A percentile compares a stretch with the other conserved stretches of the same genome.
These are phyloP conservation scores for Sclerotinia spermophila DNA, from an alignment of 2,329 filamentous ascomycete species.

Conservation along the genomic window DNA sequence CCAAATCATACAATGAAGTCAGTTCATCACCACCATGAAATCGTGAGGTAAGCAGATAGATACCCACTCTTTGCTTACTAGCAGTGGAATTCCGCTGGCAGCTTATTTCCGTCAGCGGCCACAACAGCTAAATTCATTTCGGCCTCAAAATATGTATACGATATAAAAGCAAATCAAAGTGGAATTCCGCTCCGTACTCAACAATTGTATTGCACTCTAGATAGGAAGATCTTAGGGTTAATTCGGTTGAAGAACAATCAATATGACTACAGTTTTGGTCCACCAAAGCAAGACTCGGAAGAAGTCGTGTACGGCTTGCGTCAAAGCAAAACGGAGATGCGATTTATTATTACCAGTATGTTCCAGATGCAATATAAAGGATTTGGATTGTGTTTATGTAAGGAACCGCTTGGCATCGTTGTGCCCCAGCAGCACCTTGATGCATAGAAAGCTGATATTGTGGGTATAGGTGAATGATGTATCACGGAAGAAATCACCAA, in stretches of 20 bases:
- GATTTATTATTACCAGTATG: slow-evolving; percentile 29
- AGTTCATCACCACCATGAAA: neutral
- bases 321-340: slow-evolving; percentile 31
- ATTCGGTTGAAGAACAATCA: neutral
- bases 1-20: neutral
- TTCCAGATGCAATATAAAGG: slow-evolving; percentile 23
- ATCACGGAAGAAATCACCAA: neutral
- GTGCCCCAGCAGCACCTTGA: neutral
- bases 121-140: neutral
- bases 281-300: slow-evolving; percentile 16
- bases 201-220: neutral
- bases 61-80: neutral
- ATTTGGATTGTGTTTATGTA: slow-evolving; percentile 28
- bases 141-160: neutral
- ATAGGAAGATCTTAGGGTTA: neutral
- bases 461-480: neutral
- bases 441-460: neutral
- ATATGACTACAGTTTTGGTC: neutral
- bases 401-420: neutral
- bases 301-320: slow-evolving; percentile 29
- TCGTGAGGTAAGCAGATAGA: neutral
- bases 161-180: neutral
- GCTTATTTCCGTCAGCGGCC: neutral
- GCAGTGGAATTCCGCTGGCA: neutral
- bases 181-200: neutral